Conservation (phyloP, 75 land plant genomes). For the Azolla pinnata region DNA sequence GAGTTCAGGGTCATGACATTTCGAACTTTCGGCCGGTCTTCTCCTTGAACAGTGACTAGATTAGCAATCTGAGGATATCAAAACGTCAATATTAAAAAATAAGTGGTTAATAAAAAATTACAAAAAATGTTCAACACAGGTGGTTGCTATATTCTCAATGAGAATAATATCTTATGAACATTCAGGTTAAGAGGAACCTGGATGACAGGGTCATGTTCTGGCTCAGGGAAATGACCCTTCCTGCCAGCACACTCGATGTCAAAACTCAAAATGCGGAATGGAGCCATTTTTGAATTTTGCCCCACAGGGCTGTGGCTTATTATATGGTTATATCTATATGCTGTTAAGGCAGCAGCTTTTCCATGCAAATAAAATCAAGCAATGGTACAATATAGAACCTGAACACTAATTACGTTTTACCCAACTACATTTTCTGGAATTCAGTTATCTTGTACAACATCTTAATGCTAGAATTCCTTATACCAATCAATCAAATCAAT, state of each 20-base stretch:
- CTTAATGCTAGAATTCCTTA: too few species aligned
- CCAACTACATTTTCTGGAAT: too few species aligned
- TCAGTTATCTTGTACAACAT: too few species aligned
- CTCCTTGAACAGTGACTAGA: constrained; percentile 88
- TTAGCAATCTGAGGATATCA: constrained; percentile 63
- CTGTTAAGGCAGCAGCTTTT: constrained; percentile 20
- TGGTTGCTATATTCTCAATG: too few species aligned
- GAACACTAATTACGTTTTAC: too few species aligned
- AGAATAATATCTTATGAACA: neutral
- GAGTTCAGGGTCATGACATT: constrained; percentile 97
- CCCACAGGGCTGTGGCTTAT: constrained; percentile 81
- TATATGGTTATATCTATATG: constrained; percentile 57
- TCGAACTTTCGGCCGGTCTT: constrained; percentile 72
- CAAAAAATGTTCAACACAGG: too few species aligned
- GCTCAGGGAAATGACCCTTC: constrained; percentile 98
- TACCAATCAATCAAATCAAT: too few species aligned
- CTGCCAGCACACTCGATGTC: constrained; percentile 99
- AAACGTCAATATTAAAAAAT: neutral
- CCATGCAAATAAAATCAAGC: too few species aligned
- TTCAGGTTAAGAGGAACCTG: constrained; percentile 40
- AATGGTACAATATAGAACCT: too few species aligned
- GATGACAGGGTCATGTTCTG: constrained; percentile 93
- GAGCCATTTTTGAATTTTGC: constrained; percentile 92
- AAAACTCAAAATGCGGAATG: constrained; percentile 95
- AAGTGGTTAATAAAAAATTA: neutral